Evolutionary conservation across 1,284 basidiomycete genomes (phyloP), one percentile per base, ranked within the genome.

Genomic region (Cutaneotrichosporon sp.): DNA sequence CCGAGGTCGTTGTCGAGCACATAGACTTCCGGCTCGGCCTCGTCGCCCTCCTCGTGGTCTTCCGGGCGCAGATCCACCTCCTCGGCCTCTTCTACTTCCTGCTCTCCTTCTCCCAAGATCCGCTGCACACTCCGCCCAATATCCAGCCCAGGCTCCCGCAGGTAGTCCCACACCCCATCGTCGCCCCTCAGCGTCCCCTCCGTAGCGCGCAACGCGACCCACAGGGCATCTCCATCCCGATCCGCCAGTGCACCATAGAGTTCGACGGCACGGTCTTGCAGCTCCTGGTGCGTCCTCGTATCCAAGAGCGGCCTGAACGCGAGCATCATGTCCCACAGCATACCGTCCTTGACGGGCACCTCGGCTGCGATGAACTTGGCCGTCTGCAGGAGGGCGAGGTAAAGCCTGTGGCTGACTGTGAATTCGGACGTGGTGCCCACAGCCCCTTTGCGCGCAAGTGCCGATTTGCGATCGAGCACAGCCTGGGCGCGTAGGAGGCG

Each of bases 151-250:
- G 52, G 50, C 20, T 68, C 64, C 19, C 38, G 49, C 16, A 73
- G 53, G 45, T 68, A 68, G 4, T 34, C 55, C 64, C 70, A 68
- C 20, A 63, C 50, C 1, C 57, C 60, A 12, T 32, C 16, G 7
- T 25, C 26, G 5, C 12, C n/a, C n/a, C n/a, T n/a, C n/a, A n/a
- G n/a, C n/a, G n/a, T 24, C 5, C 54, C 46, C 10, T 17, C 9
- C 0, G 85, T 87, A 9, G 80, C 81, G 25, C 70, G 74, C 49
- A 94, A 74, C 8, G 79, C 83, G 33, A 92, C 68, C 90, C 90
- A 94, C 5, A 92, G 83, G 1, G 83, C 81, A 72, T 94, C 91
- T 35, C 79, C 79, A 62, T 93, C 88, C 16, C 81, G 77, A 56
- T 65, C 69, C 22, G 75, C 78, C 33, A 90, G 76, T 17, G 80